These are phyloP conservation scores for Sphaerulina musiva DNA, from an alignment of 2,329 filamentous ascomycete species.

Conservation along the genomic window DNA sequence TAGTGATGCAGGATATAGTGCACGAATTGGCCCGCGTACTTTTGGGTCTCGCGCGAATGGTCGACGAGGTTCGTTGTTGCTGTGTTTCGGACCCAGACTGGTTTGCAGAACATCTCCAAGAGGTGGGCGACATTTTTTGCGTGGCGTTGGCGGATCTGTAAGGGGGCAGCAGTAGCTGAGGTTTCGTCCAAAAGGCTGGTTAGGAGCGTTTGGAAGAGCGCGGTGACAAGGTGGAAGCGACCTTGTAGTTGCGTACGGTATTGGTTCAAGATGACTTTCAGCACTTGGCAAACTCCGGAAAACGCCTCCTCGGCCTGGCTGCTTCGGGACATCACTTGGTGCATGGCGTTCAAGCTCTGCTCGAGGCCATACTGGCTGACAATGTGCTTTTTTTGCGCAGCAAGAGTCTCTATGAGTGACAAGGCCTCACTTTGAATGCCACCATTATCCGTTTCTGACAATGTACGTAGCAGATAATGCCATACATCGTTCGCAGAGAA, in stretches of 20 bases:
- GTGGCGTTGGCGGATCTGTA: slow-evolving; percentile 34
- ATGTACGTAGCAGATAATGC: slow-evolving; percentile 5
- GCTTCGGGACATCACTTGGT: slow-evolving; percentile 31
- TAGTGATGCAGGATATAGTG: slow-evolving; percentile 54
- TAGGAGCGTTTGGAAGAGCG: slow-evolving; percentile 50
- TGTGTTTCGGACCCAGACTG: slow-evolving; percentile 44
- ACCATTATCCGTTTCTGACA: neutral
- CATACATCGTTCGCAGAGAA: neutral
- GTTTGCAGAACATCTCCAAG: slow-evolving; percentile 55
- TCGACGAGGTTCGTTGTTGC: slow-evolving; percentile 46
- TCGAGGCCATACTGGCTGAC: slow-evolving; percentile 42
- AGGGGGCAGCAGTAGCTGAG: slow-evolving; percentile 7
- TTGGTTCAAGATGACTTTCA: slow-evolving; percentile 49
- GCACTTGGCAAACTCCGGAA: slow-evolving; percentile 49
- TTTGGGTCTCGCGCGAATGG: slow-evolving; percentile 53
- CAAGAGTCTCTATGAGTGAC: slow-evolving; percentile 18
- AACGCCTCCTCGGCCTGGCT: slow-evolving; percentile 39
- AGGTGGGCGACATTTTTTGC: slow-evolving; percentile 49
- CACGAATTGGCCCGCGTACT: slow-evolving; percentile 52
- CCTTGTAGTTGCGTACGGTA: slow-evolving; percentile 54
- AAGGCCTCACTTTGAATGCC: slow-evolving; percentile 2
- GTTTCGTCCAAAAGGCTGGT: slow-evolving; percentile 47
- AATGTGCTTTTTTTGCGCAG: slow-evolving; percentile 33
- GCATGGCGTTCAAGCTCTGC: slow-evolving; percentile 35
- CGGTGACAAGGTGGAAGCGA: slow-evolving; percentile 54